Base-by-base conservation (phyloP, 2,329 filamentous ascomycete species). In the Malbranchea zuffiana region DNA sequence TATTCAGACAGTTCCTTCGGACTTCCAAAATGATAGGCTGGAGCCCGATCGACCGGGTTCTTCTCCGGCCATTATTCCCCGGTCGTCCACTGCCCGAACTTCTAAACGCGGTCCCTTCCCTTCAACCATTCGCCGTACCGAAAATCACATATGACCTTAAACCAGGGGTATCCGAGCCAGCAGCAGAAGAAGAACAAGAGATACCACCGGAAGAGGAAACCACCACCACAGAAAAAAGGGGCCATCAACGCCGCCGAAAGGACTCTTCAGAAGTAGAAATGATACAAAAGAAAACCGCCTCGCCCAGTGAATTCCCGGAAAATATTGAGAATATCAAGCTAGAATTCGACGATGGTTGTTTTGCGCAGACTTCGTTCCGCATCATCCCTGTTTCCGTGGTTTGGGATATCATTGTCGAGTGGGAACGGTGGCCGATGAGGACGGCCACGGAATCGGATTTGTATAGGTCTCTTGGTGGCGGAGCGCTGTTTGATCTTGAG, bases 391-490 rank as follows among this genome's bases (percentile, higher is more conserved):
- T 46, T 3, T 38, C 42, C 2, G 52, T 55, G 3, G 19, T 63
- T 11, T 53, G 57, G 52, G 58, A 59, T 21, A 45, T 65, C 17
- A 45, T 52, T 5, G 12, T 59, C 8, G 57, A 60, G 35, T 66
- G 61, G 40, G 47, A 60, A 16, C 46, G 50, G 5, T 49, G 50
- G 35, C 47, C 53, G 3, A 37, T 44, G 8, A 50, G 50, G 30
- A 40, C 50, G 4, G 20, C 39, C 12, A 44, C 49, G 5, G 31
- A 37, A 11, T 25, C 12, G 19, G 44, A 46, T 4, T 26, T 44
- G 19, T 39, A 28, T 27, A 44, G 30, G 30, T 30, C 35, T 18
- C 27, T 46, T 2, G 44, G 44, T 25, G 36, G 36, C 7, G 36
- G 31, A 20, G 26, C 29, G 35, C 38, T n/a, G 17, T 39, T 19